Evolutionary conservation across 257 asterid genomes (phyloP).

Genomic region (Gentiana dahurica): DNA sequence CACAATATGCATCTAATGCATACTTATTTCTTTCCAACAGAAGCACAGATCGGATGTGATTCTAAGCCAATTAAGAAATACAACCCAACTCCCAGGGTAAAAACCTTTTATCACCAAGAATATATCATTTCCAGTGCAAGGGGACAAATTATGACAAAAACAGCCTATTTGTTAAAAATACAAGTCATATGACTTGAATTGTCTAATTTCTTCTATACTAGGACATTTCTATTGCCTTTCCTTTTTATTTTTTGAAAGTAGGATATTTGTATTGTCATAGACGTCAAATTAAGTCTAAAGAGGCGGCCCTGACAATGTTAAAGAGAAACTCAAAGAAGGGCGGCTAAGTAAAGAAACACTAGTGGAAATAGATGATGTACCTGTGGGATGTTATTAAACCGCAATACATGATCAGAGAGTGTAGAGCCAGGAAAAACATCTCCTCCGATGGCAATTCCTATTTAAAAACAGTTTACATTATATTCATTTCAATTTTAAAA

Average conservation of each 20-base stretch:
- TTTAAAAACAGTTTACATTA: constrained; percentile 10
- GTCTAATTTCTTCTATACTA: background rate
- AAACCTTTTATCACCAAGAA: background rate
- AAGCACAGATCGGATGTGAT: background rate
- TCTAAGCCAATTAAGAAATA: background rate
- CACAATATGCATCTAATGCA: background rate
- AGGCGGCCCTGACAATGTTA: background rate
- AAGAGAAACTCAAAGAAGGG: background rate
- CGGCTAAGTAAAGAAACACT: background rate
- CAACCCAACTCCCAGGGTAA: background rate
- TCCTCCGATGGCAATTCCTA: constrained; percentile 99
- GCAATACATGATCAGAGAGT: constrained; percentile 95
- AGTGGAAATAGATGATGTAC: constrained; percentile 18
- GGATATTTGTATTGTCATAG: too few species aligned
- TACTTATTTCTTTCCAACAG: background rate
- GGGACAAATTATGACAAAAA: too few species aligned
- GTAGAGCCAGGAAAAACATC: constrained; percentile 99
- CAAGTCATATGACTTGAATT: background rate
- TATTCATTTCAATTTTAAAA: constrained; percentile 7
- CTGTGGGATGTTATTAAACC: constrained; percentile 98
- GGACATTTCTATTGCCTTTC: too few species aligned
- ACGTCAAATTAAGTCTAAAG: too few species aligned
- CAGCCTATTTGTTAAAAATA: too few species aligned
- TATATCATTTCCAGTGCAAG: background rate
- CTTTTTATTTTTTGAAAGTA: too few species aligned